Conservation (phyloP, 2,329 filamentous ascomycete species). For the Fusarium buxicola region DNA sequence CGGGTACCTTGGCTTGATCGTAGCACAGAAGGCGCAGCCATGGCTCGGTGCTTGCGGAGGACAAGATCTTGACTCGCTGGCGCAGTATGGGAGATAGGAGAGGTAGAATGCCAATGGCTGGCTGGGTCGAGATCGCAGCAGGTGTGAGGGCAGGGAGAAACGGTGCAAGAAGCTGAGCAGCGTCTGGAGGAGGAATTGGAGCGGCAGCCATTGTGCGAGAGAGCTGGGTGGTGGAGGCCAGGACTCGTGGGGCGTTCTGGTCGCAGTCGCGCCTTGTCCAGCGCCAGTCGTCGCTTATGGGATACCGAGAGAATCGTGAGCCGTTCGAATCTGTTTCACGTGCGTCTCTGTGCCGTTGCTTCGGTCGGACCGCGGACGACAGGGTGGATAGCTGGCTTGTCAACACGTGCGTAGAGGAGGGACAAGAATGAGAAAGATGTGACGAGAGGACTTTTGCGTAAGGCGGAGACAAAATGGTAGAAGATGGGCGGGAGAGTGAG, state of each 20-base stretch:
- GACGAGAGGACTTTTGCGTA: not conserved
- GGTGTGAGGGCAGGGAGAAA: conserved; percentile 70
- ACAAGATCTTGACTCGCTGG: conserved; percentile 74
- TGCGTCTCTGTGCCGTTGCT: conserved; percentile 21
- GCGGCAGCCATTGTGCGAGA: conserved; percentile 44
- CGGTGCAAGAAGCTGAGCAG: conserved; percentile 62
- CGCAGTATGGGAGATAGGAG: conserved; percentile 74
- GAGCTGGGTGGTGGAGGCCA: not conserved
- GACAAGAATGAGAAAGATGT: conserved; percentile 11
- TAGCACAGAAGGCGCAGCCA: conserved; percentile 82
- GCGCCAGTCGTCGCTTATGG: conserved; percentile 3
- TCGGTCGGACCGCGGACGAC: conserved; percentile 24
- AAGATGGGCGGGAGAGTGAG: conserved; percentile 6
- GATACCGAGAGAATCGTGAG: conserved; percentile 10
- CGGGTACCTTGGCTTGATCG: conserved; percentile 66
- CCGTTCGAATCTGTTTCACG: conserved; percentile 26
- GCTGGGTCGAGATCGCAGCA: conserved; percentile 67
- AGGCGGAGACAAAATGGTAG: not conserved
- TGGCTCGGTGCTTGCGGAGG: conserved; percentile 68
- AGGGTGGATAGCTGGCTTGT: conserved; percentile 14
- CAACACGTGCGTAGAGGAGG: conserved; percentile 22
- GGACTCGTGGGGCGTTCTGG: conserved; percentile 1
- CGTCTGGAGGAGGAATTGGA: conserved; percentile 57
- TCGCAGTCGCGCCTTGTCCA: conserved; percentile 15
- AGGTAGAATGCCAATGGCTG: conserved; percentile 67